phyloP scores from a whole-genome alignment of 768 basidiomycete species.

The Hebeloma cylindrosporum region DNA sequence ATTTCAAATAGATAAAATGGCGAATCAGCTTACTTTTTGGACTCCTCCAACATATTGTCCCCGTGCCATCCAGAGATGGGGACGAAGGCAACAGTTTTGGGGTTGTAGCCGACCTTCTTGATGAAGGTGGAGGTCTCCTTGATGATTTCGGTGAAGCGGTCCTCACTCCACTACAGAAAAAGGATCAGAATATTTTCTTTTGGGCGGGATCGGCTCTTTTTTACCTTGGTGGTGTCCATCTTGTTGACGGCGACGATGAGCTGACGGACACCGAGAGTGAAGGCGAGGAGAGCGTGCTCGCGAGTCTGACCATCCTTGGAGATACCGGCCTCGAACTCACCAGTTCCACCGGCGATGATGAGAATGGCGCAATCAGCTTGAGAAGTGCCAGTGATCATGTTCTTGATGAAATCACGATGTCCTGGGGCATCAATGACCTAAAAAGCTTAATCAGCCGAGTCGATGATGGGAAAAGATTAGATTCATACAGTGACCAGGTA shows the following conservation, averaged over 20 bases:
- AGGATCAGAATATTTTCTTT: slow-evolving; percentile 5
- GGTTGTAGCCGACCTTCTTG: slow-evolving; percentile 99
- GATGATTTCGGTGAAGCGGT: slow-evolving; percentile 99
- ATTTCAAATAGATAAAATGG: not conserved
- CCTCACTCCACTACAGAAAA: slow-evolving; percentile 85
- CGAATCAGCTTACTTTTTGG: slow-evolving; percentile 68
- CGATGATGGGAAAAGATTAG: slow-evolving; percentile 10
- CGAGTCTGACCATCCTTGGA: slow-evolving; percentile 99
- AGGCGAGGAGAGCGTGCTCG: slow-evolving; percentile 99
- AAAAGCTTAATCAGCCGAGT: slow-evolving; percentile 21
- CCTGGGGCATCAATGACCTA: slow-evolving; percentile 99
- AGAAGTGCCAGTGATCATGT: slow-evolving; percentile 99
- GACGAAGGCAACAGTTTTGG: slow-evolving; percentile 96
- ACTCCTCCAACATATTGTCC: slow-evolving; percentile 99
- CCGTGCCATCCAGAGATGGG: slow-evolving; percentile 99
- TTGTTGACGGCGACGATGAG: slow-evolving; percentile 99
- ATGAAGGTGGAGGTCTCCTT: slow-evolving; percentile 98
- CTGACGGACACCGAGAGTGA: slow-evolving; percentile 99
- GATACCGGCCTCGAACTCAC: slow-evolving; percentile 99
- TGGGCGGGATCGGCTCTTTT: slow-evolving; percentile 14
- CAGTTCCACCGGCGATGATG: slow-evolving; percentile 98
- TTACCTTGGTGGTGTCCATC: slow-evolving; percentile 98
- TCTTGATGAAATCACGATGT: slow-evolving; percentile 99
- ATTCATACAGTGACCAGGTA: slow-evolving; percentile 88
- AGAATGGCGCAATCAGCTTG: slow-evolving; percentile 99